Base-by-base conservation (phyloP, 1,284 basidiomycete genomes). In the Cryptococcus sp. region DNA sequence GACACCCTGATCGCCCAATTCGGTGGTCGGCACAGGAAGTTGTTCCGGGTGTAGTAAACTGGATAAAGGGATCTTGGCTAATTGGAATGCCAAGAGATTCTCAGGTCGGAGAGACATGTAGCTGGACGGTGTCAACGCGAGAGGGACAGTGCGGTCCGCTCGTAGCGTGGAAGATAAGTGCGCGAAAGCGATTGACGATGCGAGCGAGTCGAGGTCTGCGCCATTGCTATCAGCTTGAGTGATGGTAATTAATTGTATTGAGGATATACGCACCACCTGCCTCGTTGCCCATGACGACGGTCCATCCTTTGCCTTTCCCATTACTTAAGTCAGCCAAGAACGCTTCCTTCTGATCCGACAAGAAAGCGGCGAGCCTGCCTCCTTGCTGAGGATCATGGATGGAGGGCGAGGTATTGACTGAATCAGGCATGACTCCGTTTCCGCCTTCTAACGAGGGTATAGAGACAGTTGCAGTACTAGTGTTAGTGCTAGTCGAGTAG, bases 221-320 rank as follows among this genome's bases (percentile, higher is more conserved):
- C 29, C 8, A 34, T 7, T 6, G 29, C 39, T 20, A 37, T 46
- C 40, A 47, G 29, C 23, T 34, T 8, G 7, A 23, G 43, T n/a
- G 46, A 45, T 39, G 37, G 45, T 19, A 17, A 48, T 39, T 50
- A 38, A 3, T 39, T 41, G 29, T 46, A 39, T 26, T 46, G 37
- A 26, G 19, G 20, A 45, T 15, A 15, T n/a, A 69, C 84, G 60
- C 69, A 91, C 93, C 92, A 71, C 91, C 91, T 11, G 93, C 89
- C 77, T 95, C 92, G 72, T 96, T 95, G 1, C 93, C 93, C 84
- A 91, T 89, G 0, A 86, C 87, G 5, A 94, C 81, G 0, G 84
- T 87, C 92, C 92, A 96, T 45, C 86, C 83, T 10, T 70, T 66
- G 13, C 71, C 82, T 53, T 78, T 79, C 0, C 81, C 82, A 1